Evolutionary conservation across 2,329 filamentous ascomycete genomes (phyloP).

Genomic region (Nigrospora osmanthi): DNA sequence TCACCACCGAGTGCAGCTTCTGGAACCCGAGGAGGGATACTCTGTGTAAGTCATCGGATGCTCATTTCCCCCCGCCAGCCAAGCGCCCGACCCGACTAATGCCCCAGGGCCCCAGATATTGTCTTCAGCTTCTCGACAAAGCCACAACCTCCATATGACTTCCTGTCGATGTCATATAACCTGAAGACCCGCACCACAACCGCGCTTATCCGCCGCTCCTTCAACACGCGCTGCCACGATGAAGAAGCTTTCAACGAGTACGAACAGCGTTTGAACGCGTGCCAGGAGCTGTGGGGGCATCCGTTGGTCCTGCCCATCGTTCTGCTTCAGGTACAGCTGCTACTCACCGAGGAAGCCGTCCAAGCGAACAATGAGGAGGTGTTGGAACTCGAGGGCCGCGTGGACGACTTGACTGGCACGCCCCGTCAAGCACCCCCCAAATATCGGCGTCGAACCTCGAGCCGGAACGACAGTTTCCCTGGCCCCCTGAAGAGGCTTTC

Average conservation of each 20-base stretch:
- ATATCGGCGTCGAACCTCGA: conserved; percentile 10
- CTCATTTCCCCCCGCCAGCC: neutral
- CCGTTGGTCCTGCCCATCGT: conserved; percentile 36
- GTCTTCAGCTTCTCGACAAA: conserved; percentile 36
- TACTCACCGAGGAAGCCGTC: conserved; percentile 35
- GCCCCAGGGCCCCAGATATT: conserved; percentile 19
- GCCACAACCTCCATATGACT: conserved; percentile 36
- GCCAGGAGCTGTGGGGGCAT: conserved; percentile 35
- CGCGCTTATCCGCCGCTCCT: conserved; percentile 33
- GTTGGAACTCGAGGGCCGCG: conserved; percentile 29
- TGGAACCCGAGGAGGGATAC: conserved; percentile 19
- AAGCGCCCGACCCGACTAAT: too few species aligned
- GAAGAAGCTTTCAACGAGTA: conserved; percentile 37
- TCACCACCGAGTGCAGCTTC: conserved; percentile 20
- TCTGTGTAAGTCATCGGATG: conserved; percentile 13
- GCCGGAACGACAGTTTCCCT: conserved; percentile 8
- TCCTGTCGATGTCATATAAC: conserved; percentile 37
- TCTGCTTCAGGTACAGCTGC: conserved; percentile 36
- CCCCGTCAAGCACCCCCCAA: conserved; percentile 15
- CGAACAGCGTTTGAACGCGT: conserved; percentile 35
- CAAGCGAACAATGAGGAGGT: conserved; percentile 34
- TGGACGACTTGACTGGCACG: conserved; percentile 32
- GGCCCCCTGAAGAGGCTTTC: conserved; percentile 16
- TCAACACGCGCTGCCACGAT: conserved; percentile 30
- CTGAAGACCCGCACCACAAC: conserved; percentile 28